Evolutionary conservation across 1,284 basidiomycete genomes (phyloP), one percentile per base, ranked within the genome.

Genomic region (Cryptococcus jaspeensis): DNA sequence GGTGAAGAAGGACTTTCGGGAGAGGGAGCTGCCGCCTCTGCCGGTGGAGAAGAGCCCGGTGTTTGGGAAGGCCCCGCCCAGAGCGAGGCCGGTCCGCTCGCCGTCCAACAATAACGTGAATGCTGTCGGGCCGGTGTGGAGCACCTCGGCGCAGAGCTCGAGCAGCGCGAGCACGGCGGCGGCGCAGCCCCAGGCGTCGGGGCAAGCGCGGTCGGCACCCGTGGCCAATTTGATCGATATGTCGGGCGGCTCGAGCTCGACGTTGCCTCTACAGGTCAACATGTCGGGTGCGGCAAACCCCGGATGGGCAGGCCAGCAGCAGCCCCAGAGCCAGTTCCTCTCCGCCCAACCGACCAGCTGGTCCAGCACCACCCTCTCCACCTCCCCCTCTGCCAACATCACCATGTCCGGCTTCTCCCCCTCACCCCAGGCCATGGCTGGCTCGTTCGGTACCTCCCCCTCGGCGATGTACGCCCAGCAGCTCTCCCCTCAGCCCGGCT

Each of bases 181-280:
- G n/a, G n/a, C 37, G 6, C 58, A 55, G 40, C 12, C 55, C 15
- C 18, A 46, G 48, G 40, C 54, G n/a, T n/a, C n/a, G n/a, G n/a
- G n/a, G 28, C 28, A 32, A 32, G 28, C n/a, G n/a, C n/a, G n/a
- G n/a, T n/a, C n/a, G n/a, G n/a, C n/a, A n/a, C 43, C 22, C 18
- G 44, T 53, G 20, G 45, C 42, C 35, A 52, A 50, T 13, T 56
- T 72, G 15, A 59, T 75, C 18, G 67, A 73, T 61, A 18, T 73
- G 5, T 56, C 50, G 12, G 22, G 16, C 22, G 57, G 60, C 13
- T 45, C 54, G 5, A 59, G 46, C 9, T 63, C 67, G 1, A 72
- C 72, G 1, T 55, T 71, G 39, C 71, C 72, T 6, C 62, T 73
- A 15, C 73, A 74, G 59, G 41, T 71, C 39, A 62, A 63, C 59